Conservation (phyloP, 2,329 filamentous ascomycete species). For the Fonsecaea pugnacius region DNA sequence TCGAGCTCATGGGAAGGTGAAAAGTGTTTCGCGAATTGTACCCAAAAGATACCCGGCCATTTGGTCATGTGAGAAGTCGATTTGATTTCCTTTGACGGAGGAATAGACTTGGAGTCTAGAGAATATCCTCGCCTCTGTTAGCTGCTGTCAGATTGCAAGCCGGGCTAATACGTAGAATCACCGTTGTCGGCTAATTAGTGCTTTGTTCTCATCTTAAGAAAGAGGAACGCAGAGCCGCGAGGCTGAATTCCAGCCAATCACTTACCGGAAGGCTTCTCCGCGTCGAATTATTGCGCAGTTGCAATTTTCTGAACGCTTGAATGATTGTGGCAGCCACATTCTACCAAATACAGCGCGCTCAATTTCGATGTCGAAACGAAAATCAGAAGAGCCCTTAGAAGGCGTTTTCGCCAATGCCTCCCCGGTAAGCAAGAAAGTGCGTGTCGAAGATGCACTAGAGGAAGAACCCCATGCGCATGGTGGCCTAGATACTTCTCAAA, state of each 20-base stretch:
- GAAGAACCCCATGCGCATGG: constrained; percentile 27
- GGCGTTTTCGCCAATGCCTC: constrained; percentile 43
- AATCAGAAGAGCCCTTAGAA: constrained; percentile 51
- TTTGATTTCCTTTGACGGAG: not conserved
- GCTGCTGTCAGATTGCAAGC: not conserved
- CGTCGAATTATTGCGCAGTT: constrained; percentile 15
- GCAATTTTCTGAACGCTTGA: not conserved
- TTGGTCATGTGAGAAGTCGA: constrained; percentile 8
- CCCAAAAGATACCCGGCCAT: constrained; percentile 3
- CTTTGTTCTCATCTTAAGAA: not conserved
- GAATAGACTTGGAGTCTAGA: not conserved
- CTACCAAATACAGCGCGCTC: not conserved
- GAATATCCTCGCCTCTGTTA: not conserved
- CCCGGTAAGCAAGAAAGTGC: constrained; percentile 52
- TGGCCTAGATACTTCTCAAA: not conserved
- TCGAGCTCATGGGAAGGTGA: not conserved
- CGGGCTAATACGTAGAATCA: not conserved
- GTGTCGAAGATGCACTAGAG: constrained; percentile 45
- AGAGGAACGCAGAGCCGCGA: not conserved
- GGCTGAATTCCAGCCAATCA: constrained; percentile 23
- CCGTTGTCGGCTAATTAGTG: not conserved
- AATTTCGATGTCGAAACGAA: constrained; percentile 51
- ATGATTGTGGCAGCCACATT: not conserved
- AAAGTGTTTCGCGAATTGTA: not conserved
- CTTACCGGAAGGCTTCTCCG: constrained; percentile 22